Percentiles rank a stretch among this genome's conserved stretches.
phyloP scores from a whole-genome alignment of 1,284 basidiomycete genomes.

The Irpex sp. region DNA sequence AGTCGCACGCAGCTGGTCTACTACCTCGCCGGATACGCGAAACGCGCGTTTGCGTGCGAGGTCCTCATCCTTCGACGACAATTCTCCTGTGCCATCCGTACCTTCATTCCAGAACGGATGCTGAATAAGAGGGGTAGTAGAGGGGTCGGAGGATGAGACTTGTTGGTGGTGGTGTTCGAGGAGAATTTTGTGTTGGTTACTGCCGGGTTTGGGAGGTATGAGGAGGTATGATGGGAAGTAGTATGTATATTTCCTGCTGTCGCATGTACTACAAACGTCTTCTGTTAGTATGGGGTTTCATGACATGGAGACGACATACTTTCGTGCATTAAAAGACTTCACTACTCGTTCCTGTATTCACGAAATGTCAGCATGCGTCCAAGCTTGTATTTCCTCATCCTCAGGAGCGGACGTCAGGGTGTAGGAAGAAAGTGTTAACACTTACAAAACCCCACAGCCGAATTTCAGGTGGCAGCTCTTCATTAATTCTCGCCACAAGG shows the following conservation, averaged over 20 bases:
- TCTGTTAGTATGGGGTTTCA: slow-evolving; percentile 8
- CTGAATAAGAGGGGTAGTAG: background rate
- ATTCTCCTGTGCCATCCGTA: slow-evolving; percentile 26
- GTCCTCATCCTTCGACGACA: slow-evolving; percentile 44
- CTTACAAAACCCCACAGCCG: slow-evolving; percentile 87
- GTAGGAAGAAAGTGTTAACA: slow-evolving; percentile 6
- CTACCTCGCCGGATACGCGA: slow-evolving; percentile 50
- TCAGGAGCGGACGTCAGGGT: no score
- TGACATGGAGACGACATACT: slow-evolving; percentile 37
- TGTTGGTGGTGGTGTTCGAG: slow-evolving; percentile 12
- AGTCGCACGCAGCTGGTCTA: slow-evolving; percentile 52
- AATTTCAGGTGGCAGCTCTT: slow-evolving; percentile 84
- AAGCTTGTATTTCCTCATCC: no score
- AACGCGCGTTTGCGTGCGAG: slow-evolving; percentile 60
- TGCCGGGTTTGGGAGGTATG: slow-evolving; percentile 82
- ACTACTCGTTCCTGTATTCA: slow-evolving; percentile 62
- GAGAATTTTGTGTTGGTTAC: slow-evolving; percentile 52
- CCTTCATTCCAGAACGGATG: slow-evolving; percentile 43
- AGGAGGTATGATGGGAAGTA: slow-evolving; percentile 94
- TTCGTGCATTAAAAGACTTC: slow-evolving; percentile 89
- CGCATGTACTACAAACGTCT: slow-evolving; percentile 59
- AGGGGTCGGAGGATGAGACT: background rate
- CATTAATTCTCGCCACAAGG: slow-evolving; percentile 77
- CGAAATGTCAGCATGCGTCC: slow-evolving; percentile 1
- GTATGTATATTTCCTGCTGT: slow-evolving; percentile 96